Evolutionary conservation across 495 filamentous ascomycete genomes (phyloP), one percentile per base, ranked within the genome.

Genomic region (Talaromyces thailandensis): DNA sequence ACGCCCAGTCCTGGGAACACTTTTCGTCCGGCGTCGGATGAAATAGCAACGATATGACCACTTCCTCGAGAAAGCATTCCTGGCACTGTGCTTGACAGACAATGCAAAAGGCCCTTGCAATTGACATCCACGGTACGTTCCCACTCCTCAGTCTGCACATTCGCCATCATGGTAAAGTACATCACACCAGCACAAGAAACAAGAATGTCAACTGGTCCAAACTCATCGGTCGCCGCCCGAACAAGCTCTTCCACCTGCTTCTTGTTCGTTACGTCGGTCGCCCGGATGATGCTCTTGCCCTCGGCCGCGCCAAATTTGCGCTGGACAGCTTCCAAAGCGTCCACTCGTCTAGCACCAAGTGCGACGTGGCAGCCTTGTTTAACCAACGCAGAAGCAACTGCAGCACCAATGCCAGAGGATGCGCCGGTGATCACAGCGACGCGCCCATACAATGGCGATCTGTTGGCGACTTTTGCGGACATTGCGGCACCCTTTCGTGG

Each of bases 121-220:
- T 88, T 88, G 32, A 88, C 84, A 61, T 88, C 86, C 18, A 87
- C 84, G 2, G 85, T 88, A 43, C 82, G 82, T 60, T 88, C 84
- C 86, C 86, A 89, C 61, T 89, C 81, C 4, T 87, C 84, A 6
- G 68, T 80, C 61, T 86, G 76, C 25, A 71, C 75, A 67, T 89
- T 88, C 4, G 83, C 80, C 86, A 89, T 88, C 81, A 88, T 83
- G 16, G 85, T 88, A 71, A 83, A 89, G 71, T 89, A 89, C 86
- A 89, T 89, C 61, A 89, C 86, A 14, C 86, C 86, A 0, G 86
- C 85, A 69, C 84, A 87, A n/a, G 81, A 79, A 28, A 89, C 81
- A 8, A 89, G 73, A 57, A 88, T 86, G 62, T 89, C 86, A 32
- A 88, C 76, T 1, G 84, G 80, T 0, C 86, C 86, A 4, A 88